Percentiles rank a stretch among this genome's conserved stretches.
Evolutionary conservation across 2,329 filamentous ascomycete genomes (phyloP).

Genomic region (Neonectria coccinea): DNA sequence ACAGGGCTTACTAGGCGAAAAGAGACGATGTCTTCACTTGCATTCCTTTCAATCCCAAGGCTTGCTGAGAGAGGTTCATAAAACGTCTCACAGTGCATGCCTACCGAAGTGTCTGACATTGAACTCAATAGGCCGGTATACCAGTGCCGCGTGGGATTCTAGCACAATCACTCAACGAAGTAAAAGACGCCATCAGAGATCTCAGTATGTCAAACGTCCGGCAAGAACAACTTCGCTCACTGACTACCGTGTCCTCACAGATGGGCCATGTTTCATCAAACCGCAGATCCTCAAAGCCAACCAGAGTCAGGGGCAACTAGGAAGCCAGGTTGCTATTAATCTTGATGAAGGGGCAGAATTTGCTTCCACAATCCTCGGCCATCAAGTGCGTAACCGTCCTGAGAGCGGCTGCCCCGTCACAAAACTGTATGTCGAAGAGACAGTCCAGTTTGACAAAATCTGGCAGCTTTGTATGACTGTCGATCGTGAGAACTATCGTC

Average conservation of each 20-base stretch:
- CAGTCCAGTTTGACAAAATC: slow-evolving; percentile 44
- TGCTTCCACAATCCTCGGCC: slow-evolving; percentile 38
- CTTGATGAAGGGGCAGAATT: slow-evolving; percentile 33
- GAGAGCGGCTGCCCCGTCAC: slow-evolving; percentile 35
- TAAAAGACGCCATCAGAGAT: slow-evolving; percentile 32
- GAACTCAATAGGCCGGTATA: slow-evolving; percentile 41
- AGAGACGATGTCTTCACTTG: slow-evolving; percentile 38
- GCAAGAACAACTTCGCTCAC: background rate
- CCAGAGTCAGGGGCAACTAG: slow-evolving; percentile 21
- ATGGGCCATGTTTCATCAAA: slow-evolving; percentile 42
- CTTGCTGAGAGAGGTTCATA: slow-evolving; percentile 41
- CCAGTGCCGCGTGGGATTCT: slow-evolving; percentile 41
- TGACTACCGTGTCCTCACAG: slow-evolving; percentile 25
- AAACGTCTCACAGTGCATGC: background rate
- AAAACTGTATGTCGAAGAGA: slow-evolving; percentile 53
- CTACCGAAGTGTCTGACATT: background rate
- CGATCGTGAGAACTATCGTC: slow-evolving; percentile 55
- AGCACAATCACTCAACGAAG: slow-evolving; percentile 39
- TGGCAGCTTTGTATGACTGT: slow-evolving; percentile 58
- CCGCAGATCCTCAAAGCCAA: slow-evolving; percentile 43
- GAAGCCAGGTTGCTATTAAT: slow-evolving; percentile 25
- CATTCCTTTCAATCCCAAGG: slow-evolving; percentile 47
- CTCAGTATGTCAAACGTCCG: slow-evolving; percentile 37
- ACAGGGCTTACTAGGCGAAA: background rate
- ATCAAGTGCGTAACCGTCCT: slow-evolving; percentile 8